Evolutionary conservation across 2,329 filamentous ascomycete genomes (phyloP), one percentile per base, ranked within the genome.

Genomic region (Aspergillus sp.): DNA sequence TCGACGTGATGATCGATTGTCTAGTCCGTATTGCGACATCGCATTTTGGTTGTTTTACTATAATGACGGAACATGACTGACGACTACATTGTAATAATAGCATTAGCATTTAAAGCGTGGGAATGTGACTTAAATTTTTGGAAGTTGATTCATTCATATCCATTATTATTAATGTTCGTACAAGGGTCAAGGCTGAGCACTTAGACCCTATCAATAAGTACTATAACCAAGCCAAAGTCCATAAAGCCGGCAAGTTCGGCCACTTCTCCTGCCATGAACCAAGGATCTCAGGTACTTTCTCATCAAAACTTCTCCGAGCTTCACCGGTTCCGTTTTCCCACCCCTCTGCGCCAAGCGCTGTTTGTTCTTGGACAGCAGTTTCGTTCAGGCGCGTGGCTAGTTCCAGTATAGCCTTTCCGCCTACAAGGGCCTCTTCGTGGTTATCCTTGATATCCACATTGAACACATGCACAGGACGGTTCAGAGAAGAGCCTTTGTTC

Each of bases 361-460:
- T 84, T 56, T 91, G 82, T 75, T 97, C 93, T 71, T 93, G 87
- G 26, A 76, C 81, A 0, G 95, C 95, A 0, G 86, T 90, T 17
- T 85, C 83, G 70, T 98, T 98, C 58, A 99, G 78, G 32, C 86
- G 86, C 68, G 93, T 85, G 1, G 95, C 95, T 36, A 99, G 81
- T 69, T 99, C 95, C 38, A 98, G 81, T 58, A 99, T 99, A 44
- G 91, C 95, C 64, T 89, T 86, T 2, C 95, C 95, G 9, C 95
- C 95, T 2, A 97, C 84, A 20, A 93, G 82, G 0, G 95, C 95
- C 75, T 99, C 95, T 73, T 99, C 93, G 70, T 98, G 95, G 70
- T 98, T 99, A 76, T 99, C 95, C 74, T 90, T 93, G 70, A 99
- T 99, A 72, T 99, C 95, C 54, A 99, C 89, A 68, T 99, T 99